Evolutionary conservation across 148 eudicot species (phyloP).

Genomic region (Persicaria maculosa): DNA sequence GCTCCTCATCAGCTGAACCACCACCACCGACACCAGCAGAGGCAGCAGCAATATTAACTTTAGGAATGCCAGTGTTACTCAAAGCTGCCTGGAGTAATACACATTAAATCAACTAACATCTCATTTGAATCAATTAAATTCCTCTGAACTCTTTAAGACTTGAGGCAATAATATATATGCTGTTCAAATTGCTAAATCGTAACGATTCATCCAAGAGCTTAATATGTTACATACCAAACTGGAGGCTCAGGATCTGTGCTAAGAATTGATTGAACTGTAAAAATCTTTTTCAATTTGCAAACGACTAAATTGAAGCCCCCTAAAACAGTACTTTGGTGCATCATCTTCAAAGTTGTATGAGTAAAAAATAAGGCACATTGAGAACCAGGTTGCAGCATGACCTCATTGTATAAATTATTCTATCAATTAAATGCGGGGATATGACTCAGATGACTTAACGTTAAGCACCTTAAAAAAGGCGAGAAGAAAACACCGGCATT

Average conservation of each 20-base stretch:
- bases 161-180: background rate
- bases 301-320: background rate
- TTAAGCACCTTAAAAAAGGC: background rate
- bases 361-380: background rate
- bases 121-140: background rate
- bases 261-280: background rate
- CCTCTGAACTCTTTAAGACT: background rate
- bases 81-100: constrained; percentile 58
- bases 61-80: constrained; percentile 79
- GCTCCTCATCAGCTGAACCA: constrained; percentile 53
- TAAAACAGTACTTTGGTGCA: background rate
- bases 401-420: background rate
- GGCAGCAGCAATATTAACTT: constrained; percentile 55
- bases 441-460: background rate
- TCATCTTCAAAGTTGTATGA: no score
- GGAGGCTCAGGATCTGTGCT: no score
- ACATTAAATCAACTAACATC: background rate
- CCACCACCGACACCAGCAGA: constrained; percentile 18
- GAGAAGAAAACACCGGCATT: background rate
- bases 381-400: background rate
- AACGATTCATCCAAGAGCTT: background rate
- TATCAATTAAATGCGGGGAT: background rate
- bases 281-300: background rate
- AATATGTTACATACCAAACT: no score
- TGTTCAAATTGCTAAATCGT: background rate